Evolutionary conservation across 1,284 basidiomycete species (phyloP).

Genomic region (Chiua sp.): DNA sequence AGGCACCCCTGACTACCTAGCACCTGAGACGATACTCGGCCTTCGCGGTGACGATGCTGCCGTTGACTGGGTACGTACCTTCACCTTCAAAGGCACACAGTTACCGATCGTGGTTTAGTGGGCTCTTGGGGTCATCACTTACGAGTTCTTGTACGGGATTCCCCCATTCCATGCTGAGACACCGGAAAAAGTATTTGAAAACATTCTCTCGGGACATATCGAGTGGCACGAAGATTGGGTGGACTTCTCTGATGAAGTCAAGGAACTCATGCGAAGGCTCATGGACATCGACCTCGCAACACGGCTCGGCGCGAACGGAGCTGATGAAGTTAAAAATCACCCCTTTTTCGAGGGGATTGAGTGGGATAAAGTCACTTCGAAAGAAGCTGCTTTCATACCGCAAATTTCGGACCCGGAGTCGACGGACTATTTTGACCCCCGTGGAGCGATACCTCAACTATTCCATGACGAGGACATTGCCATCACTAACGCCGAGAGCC

Average conservation of each 20-base stretch:
- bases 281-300: slow-evolving; percentile 83
- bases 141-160: slow-evolving; percentile 97
- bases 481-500: slow-evolving; percentile 57
- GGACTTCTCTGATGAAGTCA: slow-evolving; percentile 87
- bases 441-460: slow-evolving; percentile 88
- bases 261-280: slow-evolving; percentile 90
- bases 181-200: slow-evolving; percentile 98
- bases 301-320: slow-evolving; percentile 88
- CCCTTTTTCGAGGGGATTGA: slow-evolving; percentile 92
- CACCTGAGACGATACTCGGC: slow-evolving; percentile 96
- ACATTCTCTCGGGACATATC: slow-evolving; percentile 95
- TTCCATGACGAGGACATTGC: slow-evolving; percentile 86
- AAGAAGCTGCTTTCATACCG: slow-evolving; percentile 95
- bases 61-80: slow-evolving; percentile 89
- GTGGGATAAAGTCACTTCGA: slow-evolving; percentile 90
- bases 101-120: slow-evolving; percentile 57
- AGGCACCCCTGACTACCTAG: slow-evolving; percentile 96
- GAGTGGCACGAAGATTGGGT: slow-evolving; percentile 96
- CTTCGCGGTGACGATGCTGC: slow-evolving; percentile 94
- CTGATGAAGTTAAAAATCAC: slow-evolving; percentile 93
- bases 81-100: slow-evolving; percentile 6
- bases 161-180: slow-evolving; percentile 98
- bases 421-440: slow-evolving; percentile 98
- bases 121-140: slow-evolving; percentile 98
- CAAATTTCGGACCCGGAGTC: slow-evolving; percentile 96